Conservation (phyloP, 2,329 filamentous ascomycete species). For the Exophiala viscosa region DNA sequence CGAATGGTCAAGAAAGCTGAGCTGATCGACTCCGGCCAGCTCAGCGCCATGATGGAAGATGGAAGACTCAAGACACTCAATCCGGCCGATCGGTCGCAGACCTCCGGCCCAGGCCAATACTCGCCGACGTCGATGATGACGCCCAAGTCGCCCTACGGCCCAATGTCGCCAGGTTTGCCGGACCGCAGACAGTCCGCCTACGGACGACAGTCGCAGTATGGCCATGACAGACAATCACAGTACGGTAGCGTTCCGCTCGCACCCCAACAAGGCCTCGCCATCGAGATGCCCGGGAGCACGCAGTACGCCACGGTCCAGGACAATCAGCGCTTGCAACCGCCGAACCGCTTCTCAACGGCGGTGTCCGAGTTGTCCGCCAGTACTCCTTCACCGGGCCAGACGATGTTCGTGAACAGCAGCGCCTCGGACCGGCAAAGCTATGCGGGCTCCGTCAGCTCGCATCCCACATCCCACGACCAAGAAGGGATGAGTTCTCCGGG, state of each 20-base stretch:
- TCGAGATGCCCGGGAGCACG: conserved; percentile 27
- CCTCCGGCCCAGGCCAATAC: conserved; percentile 17
- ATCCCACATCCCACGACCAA: conserved; percentile 14
- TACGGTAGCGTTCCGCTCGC: conserved; percentile 6
- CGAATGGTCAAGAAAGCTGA: conserved; percentile 54
- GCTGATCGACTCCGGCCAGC: conserved; percentile 33
- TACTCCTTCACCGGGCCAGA: conserved; percentile 20
- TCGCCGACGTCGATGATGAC: conserved; percentile 19
- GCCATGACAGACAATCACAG: conserved; percentile 15
- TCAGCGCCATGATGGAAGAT: conserved; percentile 28
- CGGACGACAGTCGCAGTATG: conserved; percentile 18
- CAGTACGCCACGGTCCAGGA: conserved; percentile 8
- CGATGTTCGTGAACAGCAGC: conserved; percentile 12
- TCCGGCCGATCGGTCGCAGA: conserved; percentile 22
- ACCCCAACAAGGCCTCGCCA: conserved; percentile 20
- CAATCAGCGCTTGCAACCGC: conserved; percentile 6
- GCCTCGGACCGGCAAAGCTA: conserved; percentile 21
- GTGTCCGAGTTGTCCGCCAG: conserved; percentile 19
- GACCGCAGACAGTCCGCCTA: conserved; percentile 13
- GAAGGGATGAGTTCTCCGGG: conserved; percentile 16
- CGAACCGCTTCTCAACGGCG: conserved; percentile 18
- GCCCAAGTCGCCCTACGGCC: conserved; percentile 3
- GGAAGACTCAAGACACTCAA: conserved; percentile 25
- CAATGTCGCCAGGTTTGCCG: background rate
- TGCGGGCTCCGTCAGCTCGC: conserved; percentile 18